Evolutionary conservation across 1,284 basidiomycete species (phyloP).

Genomic region (Fomitopsis pinicola): DNA sequence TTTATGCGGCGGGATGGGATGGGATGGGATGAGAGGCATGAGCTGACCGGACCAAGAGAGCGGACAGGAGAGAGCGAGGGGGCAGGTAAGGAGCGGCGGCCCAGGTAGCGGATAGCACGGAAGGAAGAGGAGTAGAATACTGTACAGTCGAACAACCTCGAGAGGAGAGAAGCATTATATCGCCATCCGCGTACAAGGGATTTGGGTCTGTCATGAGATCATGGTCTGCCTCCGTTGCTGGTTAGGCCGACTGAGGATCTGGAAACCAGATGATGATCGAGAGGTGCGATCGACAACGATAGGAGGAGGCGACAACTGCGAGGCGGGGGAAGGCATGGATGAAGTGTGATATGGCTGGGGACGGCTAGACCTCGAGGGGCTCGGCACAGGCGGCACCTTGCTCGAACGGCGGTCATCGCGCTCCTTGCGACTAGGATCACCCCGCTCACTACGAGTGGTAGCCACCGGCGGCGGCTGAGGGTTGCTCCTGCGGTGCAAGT

Average conservation of each 20-base stretch:
- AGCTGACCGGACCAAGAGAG: neutral
- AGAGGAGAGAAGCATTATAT: neutral
- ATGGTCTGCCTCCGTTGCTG: constrained; percentile 15
- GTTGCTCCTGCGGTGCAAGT: constrained; percentile 5
- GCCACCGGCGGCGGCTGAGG: neutral
- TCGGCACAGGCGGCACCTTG: constrained; percentile 1
- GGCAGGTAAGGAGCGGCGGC: neutral
- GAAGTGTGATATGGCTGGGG: constrained; percentile 13
- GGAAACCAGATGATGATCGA: constrained; percentile 15
- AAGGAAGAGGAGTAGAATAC: neutral
- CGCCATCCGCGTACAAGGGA: neutral
- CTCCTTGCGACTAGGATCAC: neutral
- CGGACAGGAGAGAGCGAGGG: neutral
- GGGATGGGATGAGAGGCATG: neutral
- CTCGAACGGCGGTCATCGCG: constrained; percentile 14
- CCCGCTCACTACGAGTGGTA: neutral
- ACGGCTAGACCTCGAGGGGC: constrained; percentile 5
- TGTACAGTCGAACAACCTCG: neutral
- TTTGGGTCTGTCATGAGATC: constrained; percentile 15
- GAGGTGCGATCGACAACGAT: constrained; percentile 13
- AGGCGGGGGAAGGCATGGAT: constrained; percentile 13
- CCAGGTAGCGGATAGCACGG: neutral
- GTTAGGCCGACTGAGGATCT: constrained; percentile 19
- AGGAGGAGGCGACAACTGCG: constrained; percentile 11
- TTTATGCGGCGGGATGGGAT: neutral